Percentiles rank a stretch among this genome's conserved stretches.
Evolutionary conservation across 441 rosid genomes (phyloP).

Genomic region (Populus trichocarpa): DNA sequence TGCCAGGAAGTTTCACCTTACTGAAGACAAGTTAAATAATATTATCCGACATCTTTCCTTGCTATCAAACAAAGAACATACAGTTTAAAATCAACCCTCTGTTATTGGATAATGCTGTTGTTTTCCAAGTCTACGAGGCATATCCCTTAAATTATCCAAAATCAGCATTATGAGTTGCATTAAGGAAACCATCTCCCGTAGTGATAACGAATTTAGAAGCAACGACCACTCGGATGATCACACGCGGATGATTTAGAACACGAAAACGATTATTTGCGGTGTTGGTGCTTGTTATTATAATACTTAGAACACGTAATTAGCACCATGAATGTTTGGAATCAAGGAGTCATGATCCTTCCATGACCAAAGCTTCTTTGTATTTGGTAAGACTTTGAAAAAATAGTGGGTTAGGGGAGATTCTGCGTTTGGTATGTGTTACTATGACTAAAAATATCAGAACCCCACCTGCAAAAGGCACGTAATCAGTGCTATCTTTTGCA

Average conservation of each 20-base stretch:
- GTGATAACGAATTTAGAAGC: conserved; percentile 3
- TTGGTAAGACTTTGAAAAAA: conserved; percentile 20
- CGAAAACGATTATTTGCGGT: not conserved
- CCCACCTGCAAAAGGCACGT: conserved; percentile 13
- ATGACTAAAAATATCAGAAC: conserved; percentile 20
- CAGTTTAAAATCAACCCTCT: not conserved
- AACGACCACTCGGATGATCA: not conserved
- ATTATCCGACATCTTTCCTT: not conserved
- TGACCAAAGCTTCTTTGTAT: not conserved
- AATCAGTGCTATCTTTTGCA: not conserved
- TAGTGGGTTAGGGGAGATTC: not conserved
- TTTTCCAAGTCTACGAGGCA: conserved; percentile 2
- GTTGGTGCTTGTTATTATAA: not conserved
- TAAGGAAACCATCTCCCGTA: conserved; percentile 5
- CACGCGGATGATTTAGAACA: not conserved
- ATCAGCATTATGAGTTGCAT: not conserved
- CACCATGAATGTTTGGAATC: conserved; percentile 7
- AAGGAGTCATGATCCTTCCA: conserved; percentile 20
- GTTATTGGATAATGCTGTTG: not conserved
- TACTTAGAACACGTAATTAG: conserved; percentile 2
- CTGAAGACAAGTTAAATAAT: not conserved
- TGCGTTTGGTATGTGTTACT: conserved; percentile 23
- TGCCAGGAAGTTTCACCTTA: not conserved
- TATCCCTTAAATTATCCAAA: not conserved
- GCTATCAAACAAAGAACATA: not conserved